Conservation (phyloP, 495 filamentous ascomycete genomes). For the Tricharina praecox region DNA sequence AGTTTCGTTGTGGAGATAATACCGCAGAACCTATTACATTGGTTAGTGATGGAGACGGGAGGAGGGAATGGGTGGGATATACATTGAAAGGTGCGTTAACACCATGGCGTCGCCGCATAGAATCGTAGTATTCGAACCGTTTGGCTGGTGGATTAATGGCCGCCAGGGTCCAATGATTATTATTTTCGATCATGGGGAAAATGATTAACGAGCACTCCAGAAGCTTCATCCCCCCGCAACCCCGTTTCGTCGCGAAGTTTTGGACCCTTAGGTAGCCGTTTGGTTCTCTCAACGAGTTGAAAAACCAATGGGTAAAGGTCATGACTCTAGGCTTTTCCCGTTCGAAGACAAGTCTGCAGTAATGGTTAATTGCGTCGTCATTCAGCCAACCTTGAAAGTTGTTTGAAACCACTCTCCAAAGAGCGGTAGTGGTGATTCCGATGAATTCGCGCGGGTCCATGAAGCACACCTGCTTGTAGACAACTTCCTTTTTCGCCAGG, state of each 20-base stretch:
- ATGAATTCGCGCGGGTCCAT: background rate
- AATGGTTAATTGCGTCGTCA: constrained; percentile 24
- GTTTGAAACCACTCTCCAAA: background rate
- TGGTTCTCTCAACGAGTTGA: constrained; percentile 8
- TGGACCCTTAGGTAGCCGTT: no score
- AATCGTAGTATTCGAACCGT: constrained; percentile 24
- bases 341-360: constrained; percentile 14
- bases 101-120: no score
- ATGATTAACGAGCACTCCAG: no score
- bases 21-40: constrained; percentile 8
- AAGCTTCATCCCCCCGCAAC: no score
- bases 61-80: no score
- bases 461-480: background rate
- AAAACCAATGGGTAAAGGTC: constrained; percentile 14
- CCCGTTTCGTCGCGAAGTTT: no score
- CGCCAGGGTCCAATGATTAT: constrained; percentile 20
- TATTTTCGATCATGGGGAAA: no score
- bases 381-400: constrained; percentile 17
- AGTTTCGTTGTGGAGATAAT: constrained; percentile 19
- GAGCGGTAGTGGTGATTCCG: background rate
- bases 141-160: constrained; percentile 21
- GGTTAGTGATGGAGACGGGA: no score
- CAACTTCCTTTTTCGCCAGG: background rate
- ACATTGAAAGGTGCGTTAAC: no score
- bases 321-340: constrained; percentile 11